Evolutionary conservation across 2,329 filamentous ascomycete species (phyloP).

Genomic region (Juglanconis juglandina): DNA sequence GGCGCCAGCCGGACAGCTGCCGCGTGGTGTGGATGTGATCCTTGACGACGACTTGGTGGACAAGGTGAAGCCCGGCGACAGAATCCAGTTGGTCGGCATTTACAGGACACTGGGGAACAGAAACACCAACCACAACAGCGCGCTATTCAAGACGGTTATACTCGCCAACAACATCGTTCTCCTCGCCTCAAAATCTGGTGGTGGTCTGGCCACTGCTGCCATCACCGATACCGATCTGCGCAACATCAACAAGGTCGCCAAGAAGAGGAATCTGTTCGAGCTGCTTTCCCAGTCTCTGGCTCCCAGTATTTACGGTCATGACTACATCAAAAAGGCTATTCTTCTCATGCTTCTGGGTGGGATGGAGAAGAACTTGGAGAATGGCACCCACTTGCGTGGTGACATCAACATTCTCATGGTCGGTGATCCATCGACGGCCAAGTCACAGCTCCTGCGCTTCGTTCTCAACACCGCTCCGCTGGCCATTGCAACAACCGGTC

Average conservation of each 20-base stretch:
- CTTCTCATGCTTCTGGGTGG: slow-evolving; percentile 91
- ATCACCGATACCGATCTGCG: slow-evolving; percentile 97
- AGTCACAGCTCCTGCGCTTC: slow-evolving; percentile 95
- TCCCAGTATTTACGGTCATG: slow-evolving; percentile 94
- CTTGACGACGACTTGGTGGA: slow-evolving; percentile 96
- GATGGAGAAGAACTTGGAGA: slow-evolving; percentile 97
- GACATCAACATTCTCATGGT: slow-evolving; percentile 99
- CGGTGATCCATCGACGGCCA: slow-evolving; percentile 95
- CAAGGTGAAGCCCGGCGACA: slow-evolving; percentile 88
- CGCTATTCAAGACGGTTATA: slow-evolving; percentile 90
- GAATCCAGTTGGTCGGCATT: slow-evolving; percentile 94
- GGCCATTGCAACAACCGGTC: slow-evolving; percentile 94
- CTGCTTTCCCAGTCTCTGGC: slow-evolving; percentile 90
- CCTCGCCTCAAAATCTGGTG: slow-evolving; percentile 91
- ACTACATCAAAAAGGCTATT: slow-evolving; percentile 97
- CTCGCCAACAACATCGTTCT: slow-evolving; percentile 94
- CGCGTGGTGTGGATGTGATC: slow-evolving; percentile 92
- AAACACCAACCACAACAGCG: slow-evolving; percentile 85
- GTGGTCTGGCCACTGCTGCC: slow-evolving; percentile 83
- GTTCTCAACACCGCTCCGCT: slow-evolving; percentile 95
- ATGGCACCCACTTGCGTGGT: slow-evolving; percentile 94
- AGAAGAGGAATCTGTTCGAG: slow-evolving; percentile 91
- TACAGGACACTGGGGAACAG: slow-evolving; percentile 92
- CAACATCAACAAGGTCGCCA: slow-evolving; percentile 96
- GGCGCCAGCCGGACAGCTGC: slow-evolving; percentile 90